phyloP scores from a whole-genome alignment of 352 stramenopile species.

The Globisporangium middletonii region DNA sequence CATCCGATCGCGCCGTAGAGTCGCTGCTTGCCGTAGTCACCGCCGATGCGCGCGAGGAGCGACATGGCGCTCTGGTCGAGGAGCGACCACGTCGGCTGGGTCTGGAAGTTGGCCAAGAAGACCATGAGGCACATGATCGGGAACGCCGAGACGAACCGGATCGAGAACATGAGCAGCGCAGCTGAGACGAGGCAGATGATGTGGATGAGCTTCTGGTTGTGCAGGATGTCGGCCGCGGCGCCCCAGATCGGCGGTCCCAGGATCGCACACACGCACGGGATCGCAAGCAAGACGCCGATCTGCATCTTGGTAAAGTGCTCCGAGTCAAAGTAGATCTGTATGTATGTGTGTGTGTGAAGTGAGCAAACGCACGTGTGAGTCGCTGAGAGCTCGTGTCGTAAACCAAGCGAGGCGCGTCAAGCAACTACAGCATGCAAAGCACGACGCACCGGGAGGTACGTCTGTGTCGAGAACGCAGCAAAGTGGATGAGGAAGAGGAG shows the following conservation, averaged over 20 bases:
- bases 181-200: conserved; percentile 53
- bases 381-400: background rate
- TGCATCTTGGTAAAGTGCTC: conserved; percentile 65
- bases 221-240: conserved; percentile 46
- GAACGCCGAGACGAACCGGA: conserved; percentile 63
- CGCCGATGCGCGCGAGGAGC: conserved; percentile 49
- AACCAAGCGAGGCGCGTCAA: too few species aligned
- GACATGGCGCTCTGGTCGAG: conserved; percentile 64
- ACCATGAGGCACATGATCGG: conserved; percentile 65
- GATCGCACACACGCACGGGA: conserved; percentile 68
- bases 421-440: background rate
- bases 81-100: conserved; percentile 53
- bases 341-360: background rate
- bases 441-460: conserved; percentile 42
- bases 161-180: conserved; percentile 57
- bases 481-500: conserved; percentile 67
- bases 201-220: conserved; percentile 63
- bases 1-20: conserved; percentile 69
- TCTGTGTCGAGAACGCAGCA: conserved; percentile 61
- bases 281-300: conserved; percentile 62
- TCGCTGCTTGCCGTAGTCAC: conserved; percentile 74
- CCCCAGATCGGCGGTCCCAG: conserved; percentile 65
- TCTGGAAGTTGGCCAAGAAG: conserved; percentile 73
- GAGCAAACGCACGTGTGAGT: background rate
- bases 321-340: conserved; percentile 47